Base-by-base conservation (phyloP, 2,329 filamentous ascomycete genomes). In the Aspergillus eucalypticola region DNA sequence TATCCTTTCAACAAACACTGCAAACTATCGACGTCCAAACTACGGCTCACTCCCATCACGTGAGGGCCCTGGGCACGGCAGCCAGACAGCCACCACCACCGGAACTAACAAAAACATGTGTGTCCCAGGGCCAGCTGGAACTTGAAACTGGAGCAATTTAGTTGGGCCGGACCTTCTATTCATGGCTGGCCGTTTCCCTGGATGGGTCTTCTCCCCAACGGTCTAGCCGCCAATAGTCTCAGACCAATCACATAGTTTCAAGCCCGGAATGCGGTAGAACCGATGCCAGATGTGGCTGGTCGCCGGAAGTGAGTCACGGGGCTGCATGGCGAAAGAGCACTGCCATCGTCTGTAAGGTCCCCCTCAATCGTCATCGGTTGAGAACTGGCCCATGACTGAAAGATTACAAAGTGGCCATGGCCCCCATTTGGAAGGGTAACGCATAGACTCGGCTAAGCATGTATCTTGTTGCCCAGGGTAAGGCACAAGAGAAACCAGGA, bases 261-360 rank as follows among this genome's bases (percentile, higher is more conserved):
- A 27, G 25, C 46, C n/a, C 25, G 46, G 38, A 58, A 58, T 50
- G 38, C 27, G 23, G 56, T 23, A 21, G 38, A 17, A 56, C 60
- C n/a, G 46, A n/a, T 17, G 46, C 60, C 60, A 29, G 46, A 27
- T 50, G 46, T 50, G 46, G 46, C 46, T 50, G 46, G 46, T 50
- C 17, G 27, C 46, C 46, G 23, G 23, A 11, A 15, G 27, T 3
- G 23, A 44, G 59, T 59, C 54, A 61, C 63, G 63, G 60, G 62
- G 54, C 32, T 49, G 44, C 41, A n/a, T 51, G 46, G 29, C 42
- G 19, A 35, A 35, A 35, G 32, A 57, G 49, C 59, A 64, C 48
- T 44, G 53, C 54, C 50, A 63, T 67, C 59, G 63, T 58, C 58
- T 61, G 58, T 59, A 60, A 65, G 64, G 62, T 59, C 57, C 59